Base-by-base conservation (phyloP, 2,329 filamentous ascomycete genomes). In the Dothidotthia symphoricarpi region DNA sequence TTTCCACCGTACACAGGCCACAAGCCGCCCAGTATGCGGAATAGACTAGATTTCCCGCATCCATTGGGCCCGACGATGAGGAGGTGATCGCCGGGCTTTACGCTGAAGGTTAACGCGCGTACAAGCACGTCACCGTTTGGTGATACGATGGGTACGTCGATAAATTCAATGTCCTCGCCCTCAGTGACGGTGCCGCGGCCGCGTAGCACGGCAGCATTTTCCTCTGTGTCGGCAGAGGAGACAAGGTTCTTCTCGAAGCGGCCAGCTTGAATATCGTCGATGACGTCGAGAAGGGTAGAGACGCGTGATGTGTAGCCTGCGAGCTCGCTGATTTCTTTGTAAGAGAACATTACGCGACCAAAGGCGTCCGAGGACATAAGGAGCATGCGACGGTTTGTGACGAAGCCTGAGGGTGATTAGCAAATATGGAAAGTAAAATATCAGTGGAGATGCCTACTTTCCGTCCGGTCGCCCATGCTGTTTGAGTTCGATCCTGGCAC, bases 1-100 rank as follows among this genome's bases (percentile, higher is more conserved):
- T 81, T 88, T 34, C 93, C 93, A 49, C 93, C 91, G 67, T 98
- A 98, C 10, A 97, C 93, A 12, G 93, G 93, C 93, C 93, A 98
- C 3, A 98, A 75, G 0, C 93, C 93, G 45, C 93, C 93, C 1
- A 98, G 79, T 53, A 98, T 98, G 25, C 93, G 83, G 78, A 98
- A 98, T 3, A 98, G 77, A 12, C 86, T 94, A 0, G 88, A 95
- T 68, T 98, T 98, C 28, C 93, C 93, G 66, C 93, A 98, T 25
- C 93, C 93, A 64, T 98, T 98, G 15, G 93, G 93, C 1, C 93
- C 93, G 28, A 97, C 87, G 28, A 98, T 93, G 25, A 98, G 80
- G 6, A 98, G 78, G 56, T 98, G 93, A 43, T 95, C 88, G 38
- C 89, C 88, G 1, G 85, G 84, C 39, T 82, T 80, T 47, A 98